Conservation (phyloP, 345 rosid species). For the Salix udensis region DNA sequence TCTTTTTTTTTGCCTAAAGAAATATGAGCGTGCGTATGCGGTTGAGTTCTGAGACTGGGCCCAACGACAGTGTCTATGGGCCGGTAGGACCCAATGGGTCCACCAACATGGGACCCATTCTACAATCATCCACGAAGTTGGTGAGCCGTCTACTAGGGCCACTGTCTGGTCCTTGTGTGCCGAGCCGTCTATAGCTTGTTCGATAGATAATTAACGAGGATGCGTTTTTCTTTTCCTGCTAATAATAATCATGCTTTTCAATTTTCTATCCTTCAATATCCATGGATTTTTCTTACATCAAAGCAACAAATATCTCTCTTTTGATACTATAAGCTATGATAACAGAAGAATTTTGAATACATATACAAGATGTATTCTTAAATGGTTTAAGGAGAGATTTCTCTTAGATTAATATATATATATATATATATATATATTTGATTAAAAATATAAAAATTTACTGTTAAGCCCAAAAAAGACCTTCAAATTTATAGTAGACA, state of each 20-base stretch:
- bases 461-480: no score
- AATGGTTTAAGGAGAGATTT: no score
- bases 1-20: no score
- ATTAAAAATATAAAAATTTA: no score
- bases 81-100: not conserved
- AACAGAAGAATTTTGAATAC: no score
- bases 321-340: not conserved
- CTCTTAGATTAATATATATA: no score
- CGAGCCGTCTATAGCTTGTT: not conserved
- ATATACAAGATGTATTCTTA: no score
- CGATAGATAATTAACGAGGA: not conserved
- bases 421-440: no score
- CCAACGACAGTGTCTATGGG: constrained; percentile 5
- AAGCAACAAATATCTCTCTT: not conserved
- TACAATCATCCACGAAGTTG: not conserved
- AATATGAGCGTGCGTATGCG: not conserved
- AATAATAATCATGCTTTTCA: not conserved
- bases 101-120: not conserved
- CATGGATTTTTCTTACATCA: not conserved
- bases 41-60: constrained; percentile 4
- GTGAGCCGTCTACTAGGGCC: constrained; percentile 5
- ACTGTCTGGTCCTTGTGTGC: not conserved
- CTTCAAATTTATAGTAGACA: no score
- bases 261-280: not conserved
- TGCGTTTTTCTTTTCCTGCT: not conserved